Conservation (phyloP, 345 rosid species). For the Arabidopsis suecica region DNA sequence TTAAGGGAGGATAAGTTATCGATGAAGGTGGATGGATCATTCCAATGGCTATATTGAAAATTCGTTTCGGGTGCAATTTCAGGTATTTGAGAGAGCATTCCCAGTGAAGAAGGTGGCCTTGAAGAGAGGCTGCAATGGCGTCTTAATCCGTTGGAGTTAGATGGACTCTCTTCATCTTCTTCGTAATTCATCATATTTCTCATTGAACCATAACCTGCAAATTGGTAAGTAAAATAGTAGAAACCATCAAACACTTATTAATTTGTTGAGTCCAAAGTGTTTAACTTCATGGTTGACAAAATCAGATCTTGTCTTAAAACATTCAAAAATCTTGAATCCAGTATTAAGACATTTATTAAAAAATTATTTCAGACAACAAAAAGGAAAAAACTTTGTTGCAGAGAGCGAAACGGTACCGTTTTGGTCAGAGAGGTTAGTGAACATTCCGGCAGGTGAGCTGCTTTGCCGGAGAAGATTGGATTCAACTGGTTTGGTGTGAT, state of each 20-base stretch:
- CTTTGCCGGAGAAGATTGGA: conserved; percentile 70
- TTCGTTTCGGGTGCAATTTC: conserved; percentile 55
- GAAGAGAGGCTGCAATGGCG: conserved; percentile 66
- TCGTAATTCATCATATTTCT: conserved; percentile 58
- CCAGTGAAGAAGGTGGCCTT: conserved; percentile 63
- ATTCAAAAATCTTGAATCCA: background rate
- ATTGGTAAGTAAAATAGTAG: conserved; percentile 37
- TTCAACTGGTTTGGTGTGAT: conserved; percentile 49
- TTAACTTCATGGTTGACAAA: conserved; percentile 15
- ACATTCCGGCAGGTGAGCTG: conserved; percentile 84
- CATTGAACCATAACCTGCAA: conserved; percentile 60
- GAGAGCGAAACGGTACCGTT: conserved; percentile 32
- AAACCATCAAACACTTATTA: conserved; percentile 4
- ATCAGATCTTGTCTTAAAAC: conserved; percentile 32
- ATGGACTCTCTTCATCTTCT: conserved; percentile 59
- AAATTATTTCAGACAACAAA: background rate
- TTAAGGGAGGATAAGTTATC: conserved; percentile 56
- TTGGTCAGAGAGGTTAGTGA: conserved; percentile 61
- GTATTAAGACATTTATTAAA: background rate
- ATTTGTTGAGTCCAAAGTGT: conserved; percentile 15
- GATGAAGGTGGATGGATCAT: conserved; percentile 54
- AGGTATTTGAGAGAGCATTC: conserved; percentile 73
- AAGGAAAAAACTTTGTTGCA: background rate
- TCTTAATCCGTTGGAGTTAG: conserved; percentile 54
- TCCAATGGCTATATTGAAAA: conserved; percentile 65